phyloP scores from a whole-genome alignment of 306 rosid species.

The Castanea crenata region DNA sequence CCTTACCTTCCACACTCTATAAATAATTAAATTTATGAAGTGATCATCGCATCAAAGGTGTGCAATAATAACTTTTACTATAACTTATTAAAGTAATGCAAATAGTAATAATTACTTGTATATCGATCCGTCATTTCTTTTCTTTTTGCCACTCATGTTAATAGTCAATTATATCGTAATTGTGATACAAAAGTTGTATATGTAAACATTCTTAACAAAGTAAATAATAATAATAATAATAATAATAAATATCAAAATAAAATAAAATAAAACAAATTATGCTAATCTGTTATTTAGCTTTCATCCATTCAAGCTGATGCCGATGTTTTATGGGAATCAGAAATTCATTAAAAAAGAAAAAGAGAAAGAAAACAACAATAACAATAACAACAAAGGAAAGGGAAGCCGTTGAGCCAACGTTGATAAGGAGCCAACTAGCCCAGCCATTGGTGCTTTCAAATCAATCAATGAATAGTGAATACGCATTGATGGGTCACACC shows the following conservation, averaged over 20 bases:
- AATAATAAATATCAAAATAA: too few species aligned
- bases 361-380: neutral
- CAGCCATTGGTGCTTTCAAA: neutral
- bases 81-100: too few species aligned
- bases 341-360: neutral
- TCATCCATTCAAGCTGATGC: neutral
- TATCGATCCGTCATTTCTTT: too few species aligned
- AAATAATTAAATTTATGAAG: too few species aligned
- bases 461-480: too few species aligned
- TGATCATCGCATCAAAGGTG: fast-evolving
- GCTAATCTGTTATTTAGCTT: neutral
- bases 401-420: neutral
- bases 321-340: neutral
- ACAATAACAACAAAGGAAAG: neutral
- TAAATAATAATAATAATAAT: neutral
- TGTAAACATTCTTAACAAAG: neutral
- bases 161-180: too few species aligned
- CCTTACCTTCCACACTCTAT: too few species aligned
- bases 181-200: constrained; percentile 2
- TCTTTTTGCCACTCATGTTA: too few species aligned
- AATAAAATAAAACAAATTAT: neutral
- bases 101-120: too few species aligned
- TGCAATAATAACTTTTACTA: too few species aligned
- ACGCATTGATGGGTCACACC: neutral
- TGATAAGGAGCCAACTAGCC: neutral